These are phyloP conservation scores for Lavandula angustifolia DNA, from an alignment of 257 asterid species.

Conservation along the genomic window DNA sequence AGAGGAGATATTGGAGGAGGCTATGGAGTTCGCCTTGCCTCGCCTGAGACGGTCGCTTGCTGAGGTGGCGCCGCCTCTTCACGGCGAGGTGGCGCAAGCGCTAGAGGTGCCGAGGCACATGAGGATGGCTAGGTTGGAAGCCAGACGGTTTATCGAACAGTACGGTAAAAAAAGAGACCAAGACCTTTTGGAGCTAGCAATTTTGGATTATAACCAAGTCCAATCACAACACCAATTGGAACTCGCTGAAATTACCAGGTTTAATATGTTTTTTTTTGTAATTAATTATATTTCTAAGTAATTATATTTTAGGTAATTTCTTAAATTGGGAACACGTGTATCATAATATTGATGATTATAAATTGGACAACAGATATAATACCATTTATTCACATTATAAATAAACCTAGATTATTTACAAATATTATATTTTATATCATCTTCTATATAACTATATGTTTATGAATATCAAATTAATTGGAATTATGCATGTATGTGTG, in stretches of 20 bases:
- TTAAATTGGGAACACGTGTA: too few species aligned
- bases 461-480: too few species aligned
- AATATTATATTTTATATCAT: too few species aligned
- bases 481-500: too few species aligned
- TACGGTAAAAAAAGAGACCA: constrained; percentile 36
- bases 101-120: constrained; percentile 61
- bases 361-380: too few species aligned
- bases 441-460: too few species aligned
- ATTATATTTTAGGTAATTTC: too few species aligned
- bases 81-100: constrained; percentile 37
- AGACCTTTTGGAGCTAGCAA: constrained; percentile 51
- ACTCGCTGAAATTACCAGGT: constrained; percentile 56
- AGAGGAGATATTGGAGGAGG: constrained; percentile 52
- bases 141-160: constrained; percentile 49
- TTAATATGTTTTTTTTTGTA: too few species aligned
- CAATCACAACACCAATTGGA: constrained; percentile 60
- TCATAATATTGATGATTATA: too few species aligned
- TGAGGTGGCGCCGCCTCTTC: constrained; percentile 22
- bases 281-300: too few species aligned
- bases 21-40: constrained; percentile 40
- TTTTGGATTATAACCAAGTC: constrained; percentile 52
- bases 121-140: constrained; percentile 66
- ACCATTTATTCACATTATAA: too few species aligned
- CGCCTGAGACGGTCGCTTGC: constrained; percentile 34
- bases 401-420: too few species aligned